Evolutionary conservation across 2,329 filamentous ascomycete species (phyloP).

Genomic region (Didymella arachidicola): DNA sequence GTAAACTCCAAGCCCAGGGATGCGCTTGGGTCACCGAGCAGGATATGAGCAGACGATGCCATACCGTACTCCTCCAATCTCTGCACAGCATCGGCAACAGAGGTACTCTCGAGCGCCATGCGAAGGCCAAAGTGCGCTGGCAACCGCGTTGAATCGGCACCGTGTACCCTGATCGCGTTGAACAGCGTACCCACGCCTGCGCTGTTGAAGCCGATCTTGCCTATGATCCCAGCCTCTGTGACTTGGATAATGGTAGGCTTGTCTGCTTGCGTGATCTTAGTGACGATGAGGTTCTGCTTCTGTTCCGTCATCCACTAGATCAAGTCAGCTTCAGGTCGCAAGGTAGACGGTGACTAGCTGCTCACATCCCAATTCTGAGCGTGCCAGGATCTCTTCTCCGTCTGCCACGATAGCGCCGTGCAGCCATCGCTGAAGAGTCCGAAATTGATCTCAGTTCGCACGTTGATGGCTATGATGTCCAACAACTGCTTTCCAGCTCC

Average conservation of each 20-base stretch:
- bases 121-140: slow-evolving; percentile 70
- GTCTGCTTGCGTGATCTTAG: slow-evolving; percentile 54
- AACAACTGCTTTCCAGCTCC: slow-evolving; percentile 57
- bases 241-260: slow-evolving; percentile 63
- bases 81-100: slow-evolving; percentile 56
- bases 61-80: slow-evolving; percentile 58
- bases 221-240: slow-evolving; percentile 68
- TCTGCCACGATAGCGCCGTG: slow-evolving; percentile 60
- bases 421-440: slow-evolving; percentile 67
- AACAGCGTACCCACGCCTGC: slow-evolving; percentile 66
- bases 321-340: neutral
- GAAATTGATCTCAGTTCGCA: slow-evolving; percentile 65
- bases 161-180: slow-evolving; percentile 68
- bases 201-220: slow-evolving; percentile 71
- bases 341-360: neutral
- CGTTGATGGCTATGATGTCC: slow-evolving; percentile 66
- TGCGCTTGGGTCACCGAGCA: slow-evolving; percentile 59
- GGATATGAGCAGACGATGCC: slow-evolving; percentile 62
- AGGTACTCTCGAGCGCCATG: slow-evolving; percentile 61
- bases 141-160: slow-evolving; percentile 60
- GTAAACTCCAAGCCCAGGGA: slow-evolving; percentile 61
- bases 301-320: slow-evolving; percentile 61
- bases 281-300: slow-evolving; percentile 58
- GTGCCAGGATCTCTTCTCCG: slow-evolving; percentile 52
- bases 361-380: slow-evolving; percentile 66